Conservation (phyloP, 345 rosid species). For the Citrus trifoliata region DNA sequence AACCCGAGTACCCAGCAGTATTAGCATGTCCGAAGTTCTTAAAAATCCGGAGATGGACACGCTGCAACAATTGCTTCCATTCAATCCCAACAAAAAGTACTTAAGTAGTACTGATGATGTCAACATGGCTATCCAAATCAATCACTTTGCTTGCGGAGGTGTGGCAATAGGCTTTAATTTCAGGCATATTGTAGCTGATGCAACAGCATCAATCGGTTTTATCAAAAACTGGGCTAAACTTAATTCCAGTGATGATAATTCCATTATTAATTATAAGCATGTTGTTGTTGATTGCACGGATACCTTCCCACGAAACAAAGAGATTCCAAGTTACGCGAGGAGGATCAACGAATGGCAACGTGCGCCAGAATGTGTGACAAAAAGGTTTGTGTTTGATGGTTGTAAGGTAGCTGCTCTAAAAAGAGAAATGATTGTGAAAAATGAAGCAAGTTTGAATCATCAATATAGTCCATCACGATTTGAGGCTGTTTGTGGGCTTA, state of each 20-base stretch:
- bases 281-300: background rate
- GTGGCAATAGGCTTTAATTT: slow-evolving; percentile 18
- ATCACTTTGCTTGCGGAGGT: slow-evolving; percentile 21
- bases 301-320: background rate
- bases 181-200: slow-evolving; percentile 26
- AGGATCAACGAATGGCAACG: background rate
- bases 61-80: background rate
- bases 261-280: background rate
- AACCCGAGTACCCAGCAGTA: background rate
- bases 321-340: background rate
- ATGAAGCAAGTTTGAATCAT: background rate
- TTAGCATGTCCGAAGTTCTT: background rate
- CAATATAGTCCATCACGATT: background rate
- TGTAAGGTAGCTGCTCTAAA: background rate
- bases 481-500: background rate
- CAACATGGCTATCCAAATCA: slow-evolving; percentile 3
- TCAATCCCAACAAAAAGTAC: too few species aligned
- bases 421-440: background rate
- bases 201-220: slow-evolving; percentile 4
- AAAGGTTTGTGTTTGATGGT: background rate
- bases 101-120: background rate
- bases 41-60: background rate
- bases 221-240: slow-evolving; percentile 19
- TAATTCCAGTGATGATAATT: background rate
- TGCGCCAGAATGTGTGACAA: background rate